Evolutionary conservation across 1,139 yeast species (phyloP), one percentile per base, ranked within the genome.

Genomic region (Debaryomyces psychrophilus): DNA sequence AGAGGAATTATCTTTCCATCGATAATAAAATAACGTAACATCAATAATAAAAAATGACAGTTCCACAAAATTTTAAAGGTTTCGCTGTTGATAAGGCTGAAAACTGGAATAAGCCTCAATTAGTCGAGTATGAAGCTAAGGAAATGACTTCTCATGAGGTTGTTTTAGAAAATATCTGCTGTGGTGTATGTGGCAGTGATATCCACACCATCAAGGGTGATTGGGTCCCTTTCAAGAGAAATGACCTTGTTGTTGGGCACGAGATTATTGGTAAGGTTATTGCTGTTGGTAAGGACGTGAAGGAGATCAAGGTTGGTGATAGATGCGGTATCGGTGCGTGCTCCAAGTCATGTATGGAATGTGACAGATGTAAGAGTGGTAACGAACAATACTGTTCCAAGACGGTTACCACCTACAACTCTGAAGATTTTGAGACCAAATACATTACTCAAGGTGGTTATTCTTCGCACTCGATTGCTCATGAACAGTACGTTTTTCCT

Each of bases 111-210:
- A 60, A 73, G 41, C 74, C 79, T 36, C 69, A 73, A 53, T 67
- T 68, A 53, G 73, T 71, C 37, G 60, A 65, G 12, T 77, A 69
- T 59, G 60, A 60, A 27, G 74, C 75, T 43, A 74, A 76, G 52
- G 62, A 64, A 33, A 55, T 74, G 47, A 58, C 59, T 31, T 68
- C 67, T 18, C 57, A 66, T 44, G 79, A 74, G 56, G 76, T 81
- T 26, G 79, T 74, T 17, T 60, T 81, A 52, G 65, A 77, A 60
- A 72, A 59, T 54, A 63, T 68, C 44, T 71, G 71, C 45, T 79
- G 87, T 60, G 87, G 88, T 28, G 71, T 83, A 50, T 83, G 90
- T 65, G 87, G 85, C 26, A 71, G 83, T 9, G 86, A 81, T 56
- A 60, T 77, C 49, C 83, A 77, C 58, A 69, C 77, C 33, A 63